phyloP scores from a whole-genome alignment of 345 rosid species.

The Ricinus communis region DNA sequence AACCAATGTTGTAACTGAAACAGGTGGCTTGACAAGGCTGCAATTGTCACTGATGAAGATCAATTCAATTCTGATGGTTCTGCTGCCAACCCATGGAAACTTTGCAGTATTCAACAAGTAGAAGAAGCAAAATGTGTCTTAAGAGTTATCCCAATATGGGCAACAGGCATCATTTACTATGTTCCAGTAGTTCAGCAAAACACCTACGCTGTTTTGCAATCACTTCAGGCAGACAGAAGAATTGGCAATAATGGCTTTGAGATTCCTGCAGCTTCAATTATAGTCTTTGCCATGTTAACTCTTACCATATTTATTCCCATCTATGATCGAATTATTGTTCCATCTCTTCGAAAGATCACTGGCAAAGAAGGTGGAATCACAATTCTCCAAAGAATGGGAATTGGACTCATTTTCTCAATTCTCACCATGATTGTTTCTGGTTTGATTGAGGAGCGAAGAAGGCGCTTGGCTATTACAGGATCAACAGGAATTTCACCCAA shows the following conservation, averaged over 20 bases:
- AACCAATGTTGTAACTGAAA: too few relatives aligned
- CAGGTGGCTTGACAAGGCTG: conserved; percentile 56
- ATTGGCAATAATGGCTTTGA: conserved; percentile 33
- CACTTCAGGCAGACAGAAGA: conserved; percentile 50
- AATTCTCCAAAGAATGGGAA: conserved; percentile 21
- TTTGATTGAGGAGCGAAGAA: conserved; percentile 11
- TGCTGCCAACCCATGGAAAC: conserved; percentile 49
- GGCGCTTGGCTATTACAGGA: neutral
- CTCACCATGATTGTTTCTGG: conserved; percentile 8
- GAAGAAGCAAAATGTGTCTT: conserved; percentile 62
- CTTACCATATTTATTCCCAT: conserved; percentile 51
- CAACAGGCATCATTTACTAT: conserved; percentile 40
- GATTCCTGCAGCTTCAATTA: conserved; percentile 53
- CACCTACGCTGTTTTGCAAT: conserved; percentile 56
- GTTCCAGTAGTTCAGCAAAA: conserved; percentile 46
- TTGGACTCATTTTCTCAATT: conserved; percentile 18
- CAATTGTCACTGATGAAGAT: conserved; percentile 42
- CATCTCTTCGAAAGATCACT: conserved; percentile 37
- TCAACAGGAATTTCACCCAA: conserved; percentile 10
- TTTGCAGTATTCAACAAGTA: conserved; percentile 63
- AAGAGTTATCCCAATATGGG: conserved; percentile 60
- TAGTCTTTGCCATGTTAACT: conserved; percentile 51
- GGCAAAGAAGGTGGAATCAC: conserved; percentile 46
- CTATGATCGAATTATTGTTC: conserved; percentile 51
- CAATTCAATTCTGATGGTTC: conserved; percentile 45